Conservation (phyloP, 108 stramenopile species). For the Pseudonitzschia multiseries region DNA sequence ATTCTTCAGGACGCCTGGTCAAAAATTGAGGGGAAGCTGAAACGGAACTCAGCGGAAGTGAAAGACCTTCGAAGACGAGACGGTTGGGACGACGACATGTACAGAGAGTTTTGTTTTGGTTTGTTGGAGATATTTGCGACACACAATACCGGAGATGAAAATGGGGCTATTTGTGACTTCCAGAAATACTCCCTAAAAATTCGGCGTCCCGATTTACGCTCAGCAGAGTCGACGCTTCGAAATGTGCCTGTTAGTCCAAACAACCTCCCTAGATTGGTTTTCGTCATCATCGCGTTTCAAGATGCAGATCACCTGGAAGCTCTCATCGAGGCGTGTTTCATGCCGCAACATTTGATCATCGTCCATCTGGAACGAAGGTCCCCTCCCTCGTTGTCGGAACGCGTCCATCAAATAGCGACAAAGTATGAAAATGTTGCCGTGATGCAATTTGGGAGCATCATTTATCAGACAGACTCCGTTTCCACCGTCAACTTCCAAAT, state of each 20-base stretch:
- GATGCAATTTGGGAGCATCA: constrained; percentile 43
- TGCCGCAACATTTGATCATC: constrained; percentile 43
- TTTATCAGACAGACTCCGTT: constrained; percentile 46
- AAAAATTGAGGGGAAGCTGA: constrained; percentile 1
- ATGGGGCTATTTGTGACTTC: neutral
- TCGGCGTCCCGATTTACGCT: neutral
- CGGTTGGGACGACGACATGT: neutral
- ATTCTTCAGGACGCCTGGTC: constrained; percentile 8
- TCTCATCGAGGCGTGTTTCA: constrained; percentile 33
- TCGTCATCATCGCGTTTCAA: constrained; percentile 39
- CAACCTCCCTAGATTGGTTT: constrained; percentile 21
- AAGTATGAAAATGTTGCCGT: constrained; percentile 31
- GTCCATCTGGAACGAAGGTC: constrained; percentile 41
- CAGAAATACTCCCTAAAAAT: constrained; percentile 2
- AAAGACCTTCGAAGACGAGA: constrained; percentile 7
- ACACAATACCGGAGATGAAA: neutral
- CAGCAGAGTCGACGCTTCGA: neutral
- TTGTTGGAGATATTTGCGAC: constrained; percentile 13
- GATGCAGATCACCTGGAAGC: constrained; percentile 38
- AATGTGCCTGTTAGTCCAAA: neutral
- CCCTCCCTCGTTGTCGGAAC: constrained; percentile 3
- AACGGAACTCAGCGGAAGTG: constrained; percentile 4
- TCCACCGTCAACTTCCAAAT: constrained; percentile 34
- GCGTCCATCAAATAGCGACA: constrained; percentile 22
- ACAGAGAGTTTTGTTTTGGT: constrained; percentile 2